Base-by-base conservation (phyloP, 2,329 filamentous ascomycete species). In the Trichoderma koningiopsis region DNA sequence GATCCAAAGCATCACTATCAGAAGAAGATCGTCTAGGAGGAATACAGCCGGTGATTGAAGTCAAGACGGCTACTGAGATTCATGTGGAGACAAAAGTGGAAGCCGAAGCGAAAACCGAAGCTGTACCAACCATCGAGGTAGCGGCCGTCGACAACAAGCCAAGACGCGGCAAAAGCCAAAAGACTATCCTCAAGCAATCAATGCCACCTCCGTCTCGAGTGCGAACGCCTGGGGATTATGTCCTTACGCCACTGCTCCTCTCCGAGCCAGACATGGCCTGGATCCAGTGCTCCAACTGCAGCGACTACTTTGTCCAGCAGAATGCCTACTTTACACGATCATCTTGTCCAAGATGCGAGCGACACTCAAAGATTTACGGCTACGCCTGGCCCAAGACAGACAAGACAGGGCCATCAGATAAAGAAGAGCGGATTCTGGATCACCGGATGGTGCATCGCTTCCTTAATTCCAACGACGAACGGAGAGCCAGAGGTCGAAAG, bases 331-430 rank as follows among this genome's bases (percentile, higher is more conserved):
- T 90, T 72, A 97, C 94, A 1, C 89, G 91, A 64, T 89, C 91
- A 60, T 91, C 93, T 19, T 99, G 96, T 78, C 94, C 93, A 4
- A 89, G 96, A 7, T 99, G 96, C 79, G 96, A 99, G 81, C 88
- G 96, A 0, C 96, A 99, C 77, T 96, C 92, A 19, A 98, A 97
- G 82, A 83, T 99, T 0, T 99, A 98, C 77, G 96, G 96, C 0
- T 97, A 92, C 76, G 85, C 91, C 69, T 99, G 96, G 96, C 96
- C 96, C 6, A 97, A 99, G 83, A 98, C 96, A 0, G 92, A 97
- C 70, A 91, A 86, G 71, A 89, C 91, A 31, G 92, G 92, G 0
- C 88, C 88, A 19, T 79, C 87, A 24, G 96, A 98, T 77, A 89
- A 87, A 69, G 89, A 91, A 73, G 86, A 90, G 76, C 81, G 89